Evolutionary conservation across 2,329 filamentous ascomycete species (phyloP).

Genomic region (Penicillium sp.): DNA sequence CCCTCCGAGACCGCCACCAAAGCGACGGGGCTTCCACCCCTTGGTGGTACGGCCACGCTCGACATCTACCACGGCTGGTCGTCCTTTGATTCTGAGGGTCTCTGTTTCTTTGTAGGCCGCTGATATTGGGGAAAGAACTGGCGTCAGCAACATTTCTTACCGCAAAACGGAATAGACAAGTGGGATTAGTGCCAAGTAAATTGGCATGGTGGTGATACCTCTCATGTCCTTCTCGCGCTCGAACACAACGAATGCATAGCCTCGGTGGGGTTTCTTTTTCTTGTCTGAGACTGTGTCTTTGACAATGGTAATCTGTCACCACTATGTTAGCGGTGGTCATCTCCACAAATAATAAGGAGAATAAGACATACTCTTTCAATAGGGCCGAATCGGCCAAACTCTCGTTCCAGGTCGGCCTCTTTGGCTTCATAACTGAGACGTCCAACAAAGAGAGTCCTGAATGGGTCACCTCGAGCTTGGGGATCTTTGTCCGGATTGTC

Average conservation of each 20-base stretch:
- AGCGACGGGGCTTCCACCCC: constrained; percentile 87
- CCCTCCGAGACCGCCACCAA: constrained; percentile 88
- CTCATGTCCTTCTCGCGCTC: constrained; percentile 99
- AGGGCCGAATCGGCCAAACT: constrained; percentile 89
- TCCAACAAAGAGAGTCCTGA: constrained; percentile 90
- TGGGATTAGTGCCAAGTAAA: constrained; percentile 8
- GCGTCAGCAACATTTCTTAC: constrained; percentile 38
- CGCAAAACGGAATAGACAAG: constrained; percentile 2
- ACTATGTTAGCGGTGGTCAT: constrained; percentile 19
- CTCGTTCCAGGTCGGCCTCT: constrained; percentile 84
- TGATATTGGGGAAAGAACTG: constrained; percentile 53
- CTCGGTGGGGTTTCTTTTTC: constrained; percentile 78
- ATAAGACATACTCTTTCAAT: constrained; percentile 76
- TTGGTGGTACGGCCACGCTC: constrained; percentile 92
- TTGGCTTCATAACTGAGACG: constrained; percentile 86
- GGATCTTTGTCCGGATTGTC: constrained; percentile 81
- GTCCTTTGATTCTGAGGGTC: constrained; percentile 88
- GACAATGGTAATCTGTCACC: constrained; percentile 76
- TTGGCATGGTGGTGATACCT: constrained; percentile 61
- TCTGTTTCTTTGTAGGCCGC: constrained; percentile 88
- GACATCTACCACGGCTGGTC: constrained; percentile 90
- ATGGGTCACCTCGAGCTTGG: constrained; percentile 88
- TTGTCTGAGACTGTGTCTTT: constrained; percentile 67
- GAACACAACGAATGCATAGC: constrained; percentile 96
- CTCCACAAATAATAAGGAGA: not conserved